Conservation (phyloP, 1,139 yeast genomes). For the Chernovozyma sophiae-reginae region DNA sequence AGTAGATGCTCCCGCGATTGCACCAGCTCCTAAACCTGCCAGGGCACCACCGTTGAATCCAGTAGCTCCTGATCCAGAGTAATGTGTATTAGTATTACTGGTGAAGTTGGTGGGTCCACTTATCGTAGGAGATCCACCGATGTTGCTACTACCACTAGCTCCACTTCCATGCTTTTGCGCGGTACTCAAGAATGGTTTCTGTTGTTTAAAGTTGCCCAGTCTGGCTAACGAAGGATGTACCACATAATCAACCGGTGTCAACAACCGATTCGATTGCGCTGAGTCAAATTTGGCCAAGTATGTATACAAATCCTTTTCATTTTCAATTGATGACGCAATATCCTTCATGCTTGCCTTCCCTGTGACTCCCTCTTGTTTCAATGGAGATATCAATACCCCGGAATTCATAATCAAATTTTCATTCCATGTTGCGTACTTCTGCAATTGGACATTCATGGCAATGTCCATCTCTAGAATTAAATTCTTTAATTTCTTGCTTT, state of each 20-base stretch:
- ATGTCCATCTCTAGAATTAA: constrained; percentile 82
- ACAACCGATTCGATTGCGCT: constrained; percentile 29
- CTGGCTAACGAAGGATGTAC: constrained; percentile 68
- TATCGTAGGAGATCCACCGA: background rate
- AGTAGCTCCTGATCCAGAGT: constrained; percentile 2
- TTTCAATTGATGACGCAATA: constrained; percentile 72
- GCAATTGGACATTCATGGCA: constrained; percentile 82
- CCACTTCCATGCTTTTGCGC: background rate
- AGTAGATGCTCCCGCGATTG: background rate
- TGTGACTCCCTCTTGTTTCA: constrained; percentile 37
- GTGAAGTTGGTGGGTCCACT: background rate
- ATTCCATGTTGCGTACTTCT: constrained; percentile 81
- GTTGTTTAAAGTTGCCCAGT: constrained; percentile 5
- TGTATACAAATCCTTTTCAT: constrained; percentile 75
- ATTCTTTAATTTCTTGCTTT: constrained; percentile 68
- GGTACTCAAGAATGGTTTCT: constrained; percentile 33
- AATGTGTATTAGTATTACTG: background rate
- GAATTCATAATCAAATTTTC: constrained; percentile 81
- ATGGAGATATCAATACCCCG: constrained; percentile 79
- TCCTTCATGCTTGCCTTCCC: constrained; percentile 65
- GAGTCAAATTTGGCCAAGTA: constrained; percentile 53
- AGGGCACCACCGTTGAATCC: too few species aligned
- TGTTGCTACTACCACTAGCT: background rate
- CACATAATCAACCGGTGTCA: constrained; percentile 69
- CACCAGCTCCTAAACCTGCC: background rate